Evolutionary conservation across 305 asterid genomes (phyloP).

Genomic region (Nicotiana rustica): DNA sequence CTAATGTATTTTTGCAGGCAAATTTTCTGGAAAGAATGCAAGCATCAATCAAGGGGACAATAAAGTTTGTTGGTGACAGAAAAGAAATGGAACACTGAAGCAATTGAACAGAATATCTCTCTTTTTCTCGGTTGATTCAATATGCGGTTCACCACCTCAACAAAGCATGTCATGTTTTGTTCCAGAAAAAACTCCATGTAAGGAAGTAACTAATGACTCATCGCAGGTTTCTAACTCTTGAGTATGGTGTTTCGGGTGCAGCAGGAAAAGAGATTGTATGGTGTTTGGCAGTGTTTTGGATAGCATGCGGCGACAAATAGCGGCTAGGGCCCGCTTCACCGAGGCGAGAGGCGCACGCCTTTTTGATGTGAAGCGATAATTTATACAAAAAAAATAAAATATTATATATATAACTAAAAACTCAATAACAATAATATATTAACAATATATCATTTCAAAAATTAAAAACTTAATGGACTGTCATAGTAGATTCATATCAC

Average conservation of each 20-base stretch:
- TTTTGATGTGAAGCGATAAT: too few relatives aligned
- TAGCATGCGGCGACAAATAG: too few relatives aligned
- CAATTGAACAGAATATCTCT: not conserved
- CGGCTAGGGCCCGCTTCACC: too few relatives aligned
- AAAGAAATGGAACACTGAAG: not conserved
- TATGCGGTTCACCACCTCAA: not conserved
- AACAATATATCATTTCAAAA: too few relatives aligned
- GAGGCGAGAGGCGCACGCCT: too few relatives aligned
- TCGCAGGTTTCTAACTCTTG: not conserved
- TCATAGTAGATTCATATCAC: too few relatives aligned
- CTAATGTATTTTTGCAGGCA: constrained; percentile 2
- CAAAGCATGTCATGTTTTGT: not conserved
- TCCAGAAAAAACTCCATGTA: not conserved
- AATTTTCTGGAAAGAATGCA: not conserved
- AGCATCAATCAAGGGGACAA: not conserved
- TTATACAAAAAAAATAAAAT: too few relatives aligned
- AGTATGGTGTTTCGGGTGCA: not conserved
- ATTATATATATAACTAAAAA: too few relatives aligned
- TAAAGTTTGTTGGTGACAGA: not conserved
- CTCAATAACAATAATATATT: too few relatives aligned
- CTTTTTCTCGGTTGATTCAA: not conserved
- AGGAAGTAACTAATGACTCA: not conserved
- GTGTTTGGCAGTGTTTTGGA: not conserved
- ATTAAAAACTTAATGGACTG: too few relatives aligned
- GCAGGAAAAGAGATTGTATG: not conserved